These are phyloP conservation scores for Babjeviella inositovora DNA, from an alignment of 805 yeast species.

Conservation along the genomic window DNA sequence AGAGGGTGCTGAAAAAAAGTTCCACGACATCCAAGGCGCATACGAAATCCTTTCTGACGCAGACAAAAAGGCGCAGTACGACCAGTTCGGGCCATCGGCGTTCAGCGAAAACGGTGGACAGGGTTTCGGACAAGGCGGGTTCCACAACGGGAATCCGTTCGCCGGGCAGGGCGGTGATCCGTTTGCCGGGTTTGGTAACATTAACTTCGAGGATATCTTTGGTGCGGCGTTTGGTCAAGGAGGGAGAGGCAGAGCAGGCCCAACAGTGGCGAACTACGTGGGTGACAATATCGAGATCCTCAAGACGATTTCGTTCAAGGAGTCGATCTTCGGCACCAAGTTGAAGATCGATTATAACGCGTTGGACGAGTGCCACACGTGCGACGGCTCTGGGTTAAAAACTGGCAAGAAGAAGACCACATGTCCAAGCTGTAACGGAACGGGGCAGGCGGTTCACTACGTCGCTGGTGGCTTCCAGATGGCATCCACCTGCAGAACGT, in stretches of 20 bases:
- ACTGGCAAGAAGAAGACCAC: conserved; percentile 57
- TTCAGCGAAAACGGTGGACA: conserved; percentile 46
- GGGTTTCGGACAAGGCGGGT: conserved; percentile 22
- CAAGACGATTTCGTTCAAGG: conserved; percentile 65
- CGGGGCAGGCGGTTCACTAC: conserved; percentile 78
- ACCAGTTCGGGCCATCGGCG: conserved; percentile 81
- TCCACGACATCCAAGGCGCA: conserved; percentile 88
- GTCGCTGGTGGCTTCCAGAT: conserved; percentile 91
- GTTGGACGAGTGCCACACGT: conserved; percentile 60
- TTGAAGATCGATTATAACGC: conserved; percentile 55
- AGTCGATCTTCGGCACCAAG: conserved; percentile 71
- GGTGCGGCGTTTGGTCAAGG: conserved; percentile 32
- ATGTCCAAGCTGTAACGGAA: conserved; percentile 81
- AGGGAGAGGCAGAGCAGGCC: conserved; percentile 13
- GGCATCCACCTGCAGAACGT: conserved; percentile 81
- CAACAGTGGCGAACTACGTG: conserved; percentile 55
- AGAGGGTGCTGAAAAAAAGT: conserved; percentile 70
- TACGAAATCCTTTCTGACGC: conserved; percentile 84
- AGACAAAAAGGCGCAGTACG: conserved; percentile 75
- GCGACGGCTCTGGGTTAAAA: conserved; percentile 80
- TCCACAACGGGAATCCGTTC: conserved; percentile 12
- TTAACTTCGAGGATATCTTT: conserved; percentile 50
- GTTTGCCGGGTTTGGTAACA: conserved; percentile 23
- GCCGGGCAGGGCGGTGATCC: conserved; percentile 29
- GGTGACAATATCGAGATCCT: conserved; percentile 83